Evolutionary conservation across 2,329 filamentous ascomycete species (phyloP), one percentile per base, ranked within the genome.

Genomic region (Fusarium sp.): DNA sequence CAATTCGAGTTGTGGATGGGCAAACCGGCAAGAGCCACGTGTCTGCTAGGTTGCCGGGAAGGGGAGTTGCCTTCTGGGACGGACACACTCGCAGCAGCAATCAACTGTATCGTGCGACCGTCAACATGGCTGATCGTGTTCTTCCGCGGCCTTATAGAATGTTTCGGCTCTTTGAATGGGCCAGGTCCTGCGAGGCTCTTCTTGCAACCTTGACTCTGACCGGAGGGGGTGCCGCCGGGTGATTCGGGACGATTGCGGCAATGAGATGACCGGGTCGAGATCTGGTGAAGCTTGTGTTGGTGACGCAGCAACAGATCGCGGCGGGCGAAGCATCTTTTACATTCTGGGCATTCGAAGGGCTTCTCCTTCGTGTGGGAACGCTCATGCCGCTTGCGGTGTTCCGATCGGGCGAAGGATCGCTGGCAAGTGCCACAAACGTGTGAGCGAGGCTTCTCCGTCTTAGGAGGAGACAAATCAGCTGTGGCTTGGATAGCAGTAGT

Each of bases 341-440:
- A 99, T 82, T 98, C 94, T 33, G 94, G 94, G 79, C 96, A 99
- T 83, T 98, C 95, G 78, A 99, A 99, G 2, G 96, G 96, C 86
- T 99, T 99, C 85, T 99, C 95, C 82, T 99, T 98, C 47, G 95
- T 98, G 81, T 98, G 95, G n/a, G 95, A 97, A 71, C 96, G 91
- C 84, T 98, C 96, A 83, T 99, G 96, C 69, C 96, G 92, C 86
- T 99, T 98, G 75, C 99, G 86, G 82, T 99, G 96, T 84, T 99
- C 96, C 77, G 99, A 86, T 69, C 96, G 92, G 67, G 96, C 96
- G 82, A 99, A 99, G 35, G 94, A 97, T 73, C 96, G 92, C 79
- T 92, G 90, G 83, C 96, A 99, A 52, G 95, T 98, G 43, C 88
- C 91, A 85, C 96, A 99, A 68, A 97, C 91, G 83, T 99, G 96